Evolutionary conservation across 1,139 yeast genomes (phyloP).

Genomic region (Yamadazyma atlantica): DNA sequence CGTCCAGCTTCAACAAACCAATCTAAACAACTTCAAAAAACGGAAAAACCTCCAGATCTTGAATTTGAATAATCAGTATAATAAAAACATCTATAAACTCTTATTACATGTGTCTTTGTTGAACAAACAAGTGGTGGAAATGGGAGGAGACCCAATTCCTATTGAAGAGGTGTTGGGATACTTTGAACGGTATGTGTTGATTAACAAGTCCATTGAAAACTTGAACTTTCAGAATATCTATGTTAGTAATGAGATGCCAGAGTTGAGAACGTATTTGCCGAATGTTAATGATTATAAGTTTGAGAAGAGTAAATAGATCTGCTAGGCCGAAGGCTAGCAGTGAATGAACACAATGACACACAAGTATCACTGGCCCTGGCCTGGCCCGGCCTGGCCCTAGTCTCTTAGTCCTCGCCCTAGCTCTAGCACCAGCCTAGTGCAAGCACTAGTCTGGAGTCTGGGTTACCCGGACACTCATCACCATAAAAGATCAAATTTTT

Average conservation of each 20-base stretch:
- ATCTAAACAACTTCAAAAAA: slow-evolving; percentile 43
- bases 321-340: too few relatives aligned
- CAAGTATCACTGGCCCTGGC: too few relatives aligned
- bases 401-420: too few relatives aligned
- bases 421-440: too few relatives aligned
- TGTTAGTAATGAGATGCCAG: slow-evolving; percentile 53
- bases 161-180: slow-evolving; percentile 53
- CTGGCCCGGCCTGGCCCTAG: too few relatives aligned
- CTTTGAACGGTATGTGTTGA: slow-evolving; percentile 55
- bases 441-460: too few relatives aligned
- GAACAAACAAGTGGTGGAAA: slow-evolving; percentile 54
- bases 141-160: slow-evolving; percentile 51
- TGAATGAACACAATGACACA: too few relatives aligned
- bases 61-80: slow-evolving; percentile 47
- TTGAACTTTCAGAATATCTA: slow-evolving; percentile 57
- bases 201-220: slow-evolving; percentile 54
- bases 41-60: slow-evolving; percentile 46
- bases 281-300: slow-evolving; percentile 58
- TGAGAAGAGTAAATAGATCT: slow-evolving; percentile 1
- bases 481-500: not conserved
- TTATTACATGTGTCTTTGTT: slow-evolving; percentile 62
- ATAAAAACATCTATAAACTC: slow-evolving; percentile 58
- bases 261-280: slow-evolving; percentile 52
- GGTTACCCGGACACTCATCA: slow-evolving; percentile 4
- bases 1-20: slow-evolving; percentile 43